A percentile compares a stretch with the other conserved stretches of the same genome.
Conservation (phyloP, 2,329 filamentous ascomycete species). For the Hortaea sp. region DNA sequence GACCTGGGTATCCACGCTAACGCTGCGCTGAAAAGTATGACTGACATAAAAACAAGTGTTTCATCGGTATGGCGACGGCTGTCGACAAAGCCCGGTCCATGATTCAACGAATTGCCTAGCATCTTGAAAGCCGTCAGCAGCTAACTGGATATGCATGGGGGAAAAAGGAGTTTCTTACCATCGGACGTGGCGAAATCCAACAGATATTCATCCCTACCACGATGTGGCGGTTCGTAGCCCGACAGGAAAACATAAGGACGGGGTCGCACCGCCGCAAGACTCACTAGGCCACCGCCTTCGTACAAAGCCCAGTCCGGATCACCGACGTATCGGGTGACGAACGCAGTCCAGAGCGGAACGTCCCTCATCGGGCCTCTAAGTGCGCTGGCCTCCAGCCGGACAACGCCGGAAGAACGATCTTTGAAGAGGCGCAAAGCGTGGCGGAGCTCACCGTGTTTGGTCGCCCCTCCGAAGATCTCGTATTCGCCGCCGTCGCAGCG, state of each 20-base stretch:
- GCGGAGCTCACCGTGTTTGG: conserved; percentile 41
- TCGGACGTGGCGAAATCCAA: conserved; percentile 17
- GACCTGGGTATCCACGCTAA: neutral
- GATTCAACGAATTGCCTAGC: conserved; percentile 16
- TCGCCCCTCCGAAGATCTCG: conserved; percentile 40
- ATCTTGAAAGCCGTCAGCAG: conserved; percentile 9
- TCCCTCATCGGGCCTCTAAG: conserved; percentile 42
- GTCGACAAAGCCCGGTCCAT: conserved; percentile 10
- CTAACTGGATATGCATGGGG: too few relatives aligned
- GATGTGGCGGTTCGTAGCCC: conserved; percentile 36
- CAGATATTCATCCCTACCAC: conserved; percentile 12
- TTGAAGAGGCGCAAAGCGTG: conserved; percentile 47
- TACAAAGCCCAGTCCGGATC: conserved; percentile 39
- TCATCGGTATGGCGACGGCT: neutral
- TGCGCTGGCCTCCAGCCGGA: conserved; percentile 49
- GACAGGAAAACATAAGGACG: conserved; percentile 44
- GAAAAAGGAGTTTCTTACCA: conserved; percentile 9
- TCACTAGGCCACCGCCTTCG: conserved; percentile 23
- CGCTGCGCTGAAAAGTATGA: neutral
- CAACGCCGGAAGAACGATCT: conserved; percentile 40
- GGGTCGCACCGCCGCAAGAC: conserved; percentile 39
- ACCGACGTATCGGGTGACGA: conserved; percentile 40
- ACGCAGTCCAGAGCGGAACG: conserved; percentile 53
- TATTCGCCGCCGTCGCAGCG: conserved; percentile 5
- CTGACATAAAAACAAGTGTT: neutral